Evolutionary conservation across 352 stramenopile genomes (phyloP).

Genomic region (Phytophthora parvispora): DNA sequence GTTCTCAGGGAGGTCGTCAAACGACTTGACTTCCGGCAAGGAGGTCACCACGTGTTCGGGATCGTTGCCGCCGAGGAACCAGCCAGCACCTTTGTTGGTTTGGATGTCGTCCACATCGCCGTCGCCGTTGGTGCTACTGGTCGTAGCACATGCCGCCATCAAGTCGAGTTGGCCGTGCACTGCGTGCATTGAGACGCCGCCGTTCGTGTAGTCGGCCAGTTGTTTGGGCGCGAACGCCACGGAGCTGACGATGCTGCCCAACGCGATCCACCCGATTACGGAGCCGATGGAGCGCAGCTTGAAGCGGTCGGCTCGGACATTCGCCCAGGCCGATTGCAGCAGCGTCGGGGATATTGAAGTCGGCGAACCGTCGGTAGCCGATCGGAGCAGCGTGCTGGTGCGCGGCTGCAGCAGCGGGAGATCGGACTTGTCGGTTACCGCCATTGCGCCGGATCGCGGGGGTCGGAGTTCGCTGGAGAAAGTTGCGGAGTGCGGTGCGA

Average conservation of each 20-base stretch:
- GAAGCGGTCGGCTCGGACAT: slow-evolving; percentile 47
- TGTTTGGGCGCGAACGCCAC: slow-evolving; percentile 24
- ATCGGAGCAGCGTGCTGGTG: slow-evolving; percentile 16
- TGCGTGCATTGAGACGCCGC: slow-evolving; percentile 53
- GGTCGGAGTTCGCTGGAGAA: slow-evolving; percentile 8
- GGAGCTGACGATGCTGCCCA: slow-evolving; percentile 62
- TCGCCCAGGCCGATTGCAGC: slow-evolving; percentile 17
- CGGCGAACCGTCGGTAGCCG: neutral
- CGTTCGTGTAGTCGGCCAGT: slow-evolving; percentile 51
- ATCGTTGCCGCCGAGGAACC: slow-evolving; percentile 75
- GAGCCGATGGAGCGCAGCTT: slow-evolving; percentile 48
- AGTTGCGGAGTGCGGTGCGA: slow-evolving; percentile 21
- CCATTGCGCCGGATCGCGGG: slow-evolving; percentile 18
- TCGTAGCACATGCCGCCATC: slow-evolving; percentile 52
- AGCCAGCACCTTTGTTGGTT: slow-evolving; percentile 54
- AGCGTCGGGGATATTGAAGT: slow-evolving; percentile 23
- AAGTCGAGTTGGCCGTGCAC: slow-evolving; percentile 64
- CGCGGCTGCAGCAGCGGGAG: slow-evolving; percentile 49
- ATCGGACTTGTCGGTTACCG: slow-evolving; percentile 34
- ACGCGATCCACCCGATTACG: slow-evolving; percentile 58
- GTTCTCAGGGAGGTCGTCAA: slow-evolving; percentile 70
- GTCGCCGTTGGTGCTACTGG: slow-evolving; percentile 11
- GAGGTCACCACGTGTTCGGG: slow-evolving; percentile 60
- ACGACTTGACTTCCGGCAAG: slow-evolving; percentile 54
- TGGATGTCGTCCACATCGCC: slow-evolving; percentile 21